These are phyloP conservation scores for Cucurbita pepo DNA, from an alignment of 306 rosid genomes.

Conservation along the genomic window DNA sequence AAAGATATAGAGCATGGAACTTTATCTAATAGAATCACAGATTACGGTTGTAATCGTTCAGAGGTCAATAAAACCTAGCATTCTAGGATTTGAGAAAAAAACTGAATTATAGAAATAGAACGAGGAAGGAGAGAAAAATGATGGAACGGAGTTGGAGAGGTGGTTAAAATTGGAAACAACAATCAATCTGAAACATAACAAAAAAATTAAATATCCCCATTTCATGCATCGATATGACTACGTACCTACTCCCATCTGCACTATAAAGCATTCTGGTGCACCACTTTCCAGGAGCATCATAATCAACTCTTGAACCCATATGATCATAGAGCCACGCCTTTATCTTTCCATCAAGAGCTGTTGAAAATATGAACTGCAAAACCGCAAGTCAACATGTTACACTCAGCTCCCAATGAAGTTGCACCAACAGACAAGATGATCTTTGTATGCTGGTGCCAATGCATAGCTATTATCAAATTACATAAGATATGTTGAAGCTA, in stretches of 20 bases:
- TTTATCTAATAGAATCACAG: neutral
- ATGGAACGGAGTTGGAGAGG: neutral
- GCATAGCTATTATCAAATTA: neutral
- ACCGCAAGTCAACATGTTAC: constrained; percentile 9
- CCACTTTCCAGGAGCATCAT: constrained; percentile 82
- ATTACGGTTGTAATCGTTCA: neutral
- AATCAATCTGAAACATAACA: neutral
- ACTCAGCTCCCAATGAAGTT: neutral
- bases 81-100: neutral
- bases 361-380: constrained; percentile 77
- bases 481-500: too few species aligned
- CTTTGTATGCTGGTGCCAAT: neutral
- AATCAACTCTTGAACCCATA: constrained; percentile 74
- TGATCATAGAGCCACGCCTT: constrained; percentile 82
- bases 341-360: constrained; percentile 79
- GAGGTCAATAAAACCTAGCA: neutral
- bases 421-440: neutral
- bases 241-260: constrained; percentile 69
- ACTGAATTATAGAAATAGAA: neutral
- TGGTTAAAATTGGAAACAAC: neutral
- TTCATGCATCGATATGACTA: neutral
- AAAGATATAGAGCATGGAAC: neutral
- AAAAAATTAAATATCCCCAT: neutral
- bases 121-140: neutral
- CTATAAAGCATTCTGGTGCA: constrained; percentile 77